These are phyloP conservation scores for Eremothecium gossypii DNA, from an alignment of 1,139 yeast genomes.

Conservation along the genomic window DNA sequence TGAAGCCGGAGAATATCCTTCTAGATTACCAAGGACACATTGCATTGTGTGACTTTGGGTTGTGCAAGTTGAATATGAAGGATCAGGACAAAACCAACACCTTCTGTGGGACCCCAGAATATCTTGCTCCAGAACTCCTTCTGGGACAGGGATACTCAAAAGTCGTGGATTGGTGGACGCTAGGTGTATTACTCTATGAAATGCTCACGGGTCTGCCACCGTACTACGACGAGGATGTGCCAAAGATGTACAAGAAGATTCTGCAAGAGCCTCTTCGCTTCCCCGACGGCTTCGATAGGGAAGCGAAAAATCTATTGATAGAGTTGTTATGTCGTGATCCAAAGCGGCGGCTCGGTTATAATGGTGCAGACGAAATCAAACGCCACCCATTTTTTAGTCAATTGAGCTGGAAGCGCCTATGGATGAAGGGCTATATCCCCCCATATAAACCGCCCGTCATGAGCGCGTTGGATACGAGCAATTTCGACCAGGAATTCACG, in stretches of 20 bases:
- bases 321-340: conserved; percentile 85
- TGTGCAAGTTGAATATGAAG: conserved; percentile 90
- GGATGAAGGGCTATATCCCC: conserved; percentile 84
- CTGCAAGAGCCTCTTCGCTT: conserved; percentile 80
- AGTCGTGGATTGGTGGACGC: conserved; percentile 96
- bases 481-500: conserved; percentile 89
- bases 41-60: conserved; percentile 93
- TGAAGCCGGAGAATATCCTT: conserved; percentile 90
- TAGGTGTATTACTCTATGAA: conserved; percentile 86
- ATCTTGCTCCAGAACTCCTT: conserved; percentile 87
- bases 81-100: conserved; percentile 84
- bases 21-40: conserved; percentile 95
- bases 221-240: conserved; percentile 89
- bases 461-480: conserved; percentile 79
- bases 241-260: conserved; percentile 89
- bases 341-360: conserved; percentile 58
- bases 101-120: conserved; percentile 95
- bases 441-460: conserved; percentile 92
- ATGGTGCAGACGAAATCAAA: conserved; percentile 81
- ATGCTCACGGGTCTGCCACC: conserved; percentile 97
- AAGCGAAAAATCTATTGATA: conserved; percentile 74
- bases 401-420: conserved; percentile 81
- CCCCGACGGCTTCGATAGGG: conserved; percentile 81
- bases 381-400: conserved; percentile 80
- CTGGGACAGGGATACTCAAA: conserved; percentile 91